Conservation (phyloP, 2,329 filamentous ascomycete genomes). For the Aureobasidium sp. region DNA sequence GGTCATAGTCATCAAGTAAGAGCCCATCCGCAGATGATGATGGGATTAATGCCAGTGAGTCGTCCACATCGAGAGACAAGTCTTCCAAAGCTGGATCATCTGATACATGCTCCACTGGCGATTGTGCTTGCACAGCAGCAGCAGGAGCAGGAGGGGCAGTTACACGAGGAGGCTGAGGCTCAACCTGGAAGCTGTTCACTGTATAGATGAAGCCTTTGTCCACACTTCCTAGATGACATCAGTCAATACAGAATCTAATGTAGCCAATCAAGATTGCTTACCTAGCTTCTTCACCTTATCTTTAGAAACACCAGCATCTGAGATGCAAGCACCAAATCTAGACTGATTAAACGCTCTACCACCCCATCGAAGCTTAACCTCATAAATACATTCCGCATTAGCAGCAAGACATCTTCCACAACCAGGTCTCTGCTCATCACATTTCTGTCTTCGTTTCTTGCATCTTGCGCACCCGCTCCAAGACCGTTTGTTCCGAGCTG, state of each 20-base stretch:
- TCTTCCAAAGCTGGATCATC: neutral
- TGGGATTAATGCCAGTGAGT: neutral
- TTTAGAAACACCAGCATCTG: neutral
- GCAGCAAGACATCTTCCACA: constrained; percentile 7
- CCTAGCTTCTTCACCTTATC: constrained; percentile 13
- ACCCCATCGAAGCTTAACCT: constrained; percentile 15
- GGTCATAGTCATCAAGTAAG: neutral
- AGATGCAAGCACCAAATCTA: constrained; percentile 13
- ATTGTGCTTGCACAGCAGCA: neutral
- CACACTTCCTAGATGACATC: neutral
- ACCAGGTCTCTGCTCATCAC: constrained; percentile 12
- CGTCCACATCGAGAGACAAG: neutral
- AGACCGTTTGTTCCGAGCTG: constrained; percentile 5
- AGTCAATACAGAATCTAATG: neutral
- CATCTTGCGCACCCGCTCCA: constrained; percentile 15
- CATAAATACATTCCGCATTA: constrained; percentile 10
- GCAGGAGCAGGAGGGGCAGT: neutral
- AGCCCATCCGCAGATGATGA: neutral
- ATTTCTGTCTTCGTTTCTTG: constrained; percentile 16
- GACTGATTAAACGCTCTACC: constrained; percentile 15
- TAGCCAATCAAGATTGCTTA: neutral
- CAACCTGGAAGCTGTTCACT: constrained; percentile 2
- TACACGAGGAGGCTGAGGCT: neutral
- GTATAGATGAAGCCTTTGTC: constrained; percentile 8
- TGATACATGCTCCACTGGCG: neutral